Conservation (phyloP, 78 protist genomes). For the Cavenderia fasciculata region DNA sequence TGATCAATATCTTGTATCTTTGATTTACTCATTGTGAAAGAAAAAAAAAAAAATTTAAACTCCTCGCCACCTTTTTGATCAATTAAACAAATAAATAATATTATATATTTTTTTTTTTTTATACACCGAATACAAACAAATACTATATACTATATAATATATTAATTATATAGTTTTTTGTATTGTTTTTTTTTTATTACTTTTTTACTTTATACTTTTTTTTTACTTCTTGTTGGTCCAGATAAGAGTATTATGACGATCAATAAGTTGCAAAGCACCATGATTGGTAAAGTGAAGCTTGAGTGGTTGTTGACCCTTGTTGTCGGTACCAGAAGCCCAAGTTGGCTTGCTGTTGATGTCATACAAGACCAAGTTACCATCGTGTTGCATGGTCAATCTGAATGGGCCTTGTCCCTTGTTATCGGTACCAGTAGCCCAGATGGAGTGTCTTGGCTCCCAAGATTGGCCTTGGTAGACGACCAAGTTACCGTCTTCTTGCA, state of each 20-base stretch:
- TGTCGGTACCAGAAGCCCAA: conserved; percentile 24
- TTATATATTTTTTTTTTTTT: no score
- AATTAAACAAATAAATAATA: no score
- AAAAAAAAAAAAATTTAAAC: no score
- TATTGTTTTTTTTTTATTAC: no score
- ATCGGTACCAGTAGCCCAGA: background rate
- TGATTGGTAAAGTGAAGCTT: background rate
- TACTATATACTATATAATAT: no score
- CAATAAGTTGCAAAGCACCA: background rate
- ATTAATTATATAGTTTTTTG: no score
- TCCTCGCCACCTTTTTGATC: no score
- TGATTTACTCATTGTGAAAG: no score
- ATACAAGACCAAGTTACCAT: conserved; percentile 31
- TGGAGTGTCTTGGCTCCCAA: background rate
- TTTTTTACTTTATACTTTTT: no score
- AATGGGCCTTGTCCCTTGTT: conserved; percentile 34
- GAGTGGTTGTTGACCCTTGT: conserved; percentile 14
- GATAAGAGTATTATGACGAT: background rate
- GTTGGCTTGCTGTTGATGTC: conserved; percentile 26
- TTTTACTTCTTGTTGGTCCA: no score
- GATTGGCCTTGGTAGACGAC: background rate
- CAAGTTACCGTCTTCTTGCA: conserved; percentile 51
- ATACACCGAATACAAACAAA: no score
- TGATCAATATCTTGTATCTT: no score
- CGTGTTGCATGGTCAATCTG: conserved; percentile 42